Evolutionary conservation across 805 yeast genomes (phyloP), one percentile per base, ranked within the genome.

Genomic region (Clavispora carvajalis): DNA sequence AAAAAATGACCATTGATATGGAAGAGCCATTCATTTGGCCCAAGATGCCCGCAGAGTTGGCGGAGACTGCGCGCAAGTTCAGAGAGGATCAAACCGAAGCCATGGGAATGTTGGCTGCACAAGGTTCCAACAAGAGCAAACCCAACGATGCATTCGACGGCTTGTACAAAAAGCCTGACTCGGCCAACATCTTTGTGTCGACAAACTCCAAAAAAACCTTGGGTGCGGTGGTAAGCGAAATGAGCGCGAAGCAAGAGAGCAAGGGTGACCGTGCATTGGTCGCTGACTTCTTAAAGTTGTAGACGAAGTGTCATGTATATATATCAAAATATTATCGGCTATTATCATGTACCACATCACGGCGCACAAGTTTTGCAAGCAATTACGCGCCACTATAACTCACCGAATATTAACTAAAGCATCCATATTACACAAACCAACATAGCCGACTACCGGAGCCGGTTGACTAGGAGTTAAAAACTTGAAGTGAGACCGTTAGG

Each of bases 1-100:
- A 93, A 71, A 90, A 89, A 65, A 93, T 93, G 98, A 91, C 96
- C 17, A 84, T 93, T 38, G 98, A 90, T 53, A 85, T 93, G 91
- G 81, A 80, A 43, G 88, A 91, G 50, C 99, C 99, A 18, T 93
- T 93, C 59, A 74, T 93, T 35, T 93, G 97, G 96, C 99, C 99
- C 4, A 82, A 76, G 28, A 51, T 66, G 38, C 60, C 67, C 2
- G 75, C 71, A 12, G 71, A 51, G 26, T 34, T 58, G 22, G 60
- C 55, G 25, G 58, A 67, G 34, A 53, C 58, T 22, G 51, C 59
- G n/a, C 53, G 54, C 30, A 63, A 71, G 35, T 69, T 69, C 48
- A 38, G 31, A 22, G 15, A 36, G 11, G 79, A 81, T 51, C 65
- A 77, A 51, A 66, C 66, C 36, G 67, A 70, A 39, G 79, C 74